Evolutionary conservation across 257 asterid genomes (phyloP).

Genomic region (Ilex asprella): DNA sequence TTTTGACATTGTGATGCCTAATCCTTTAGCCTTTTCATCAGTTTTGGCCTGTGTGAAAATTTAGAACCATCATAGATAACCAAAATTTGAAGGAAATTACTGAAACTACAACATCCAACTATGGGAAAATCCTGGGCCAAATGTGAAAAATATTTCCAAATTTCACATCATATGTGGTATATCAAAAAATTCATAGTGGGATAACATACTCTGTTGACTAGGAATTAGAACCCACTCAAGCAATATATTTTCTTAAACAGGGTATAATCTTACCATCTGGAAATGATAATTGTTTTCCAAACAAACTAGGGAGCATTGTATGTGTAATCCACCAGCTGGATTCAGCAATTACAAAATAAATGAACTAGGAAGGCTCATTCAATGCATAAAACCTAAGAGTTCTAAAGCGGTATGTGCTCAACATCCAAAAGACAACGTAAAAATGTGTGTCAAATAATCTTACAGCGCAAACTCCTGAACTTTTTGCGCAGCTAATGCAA

Average conservation of each 20-base stretch:
- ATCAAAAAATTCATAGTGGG: too few relatives aligned
- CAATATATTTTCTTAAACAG: slow-evolving; percentile 1
- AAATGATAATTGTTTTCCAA: too few relatives aligned
- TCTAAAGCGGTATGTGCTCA: not conserved
- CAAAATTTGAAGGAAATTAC: not conserved
- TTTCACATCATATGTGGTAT: too few relatives aligned
- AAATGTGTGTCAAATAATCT: slow-evolving; percentile 27
- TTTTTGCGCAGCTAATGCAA: slow-evolving; percentile 62
- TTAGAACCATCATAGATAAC: slow-evolving; percentile 31
- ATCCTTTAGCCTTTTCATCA: slow-evolving; percentile 37
- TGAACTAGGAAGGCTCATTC: not conserved
- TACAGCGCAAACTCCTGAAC: slow-evolving; percentile 44
- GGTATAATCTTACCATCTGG: too few relatives aligned
- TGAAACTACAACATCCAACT: not conserved
- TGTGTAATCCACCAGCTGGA: too few relatives aligned
- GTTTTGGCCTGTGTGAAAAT: slow-evolving; percentile 46
- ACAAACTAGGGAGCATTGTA: too few relatives aligned
- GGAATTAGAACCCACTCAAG: not conserved
- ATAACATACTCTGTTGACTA: not conserved
- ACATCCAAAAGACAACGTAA: slow-evolving; percentile 4
- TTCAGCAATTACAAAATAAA: not conserved
- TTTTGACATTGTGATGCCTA: slow-evolving; percentile 29
- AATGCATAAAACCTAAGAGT: not conserved
- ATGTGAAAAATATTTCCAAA: too few relatives aligned
- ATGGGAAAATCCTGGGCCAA: too few relatives aligned